A percentile compares a stretch with the other conserved stretches of the same genome.
These are phyloP conservation scores for Tylopilus rubrobrunneus DNA, from an alignment of 768 basidiomycete species.

Conservation along the genomic window DNA sequence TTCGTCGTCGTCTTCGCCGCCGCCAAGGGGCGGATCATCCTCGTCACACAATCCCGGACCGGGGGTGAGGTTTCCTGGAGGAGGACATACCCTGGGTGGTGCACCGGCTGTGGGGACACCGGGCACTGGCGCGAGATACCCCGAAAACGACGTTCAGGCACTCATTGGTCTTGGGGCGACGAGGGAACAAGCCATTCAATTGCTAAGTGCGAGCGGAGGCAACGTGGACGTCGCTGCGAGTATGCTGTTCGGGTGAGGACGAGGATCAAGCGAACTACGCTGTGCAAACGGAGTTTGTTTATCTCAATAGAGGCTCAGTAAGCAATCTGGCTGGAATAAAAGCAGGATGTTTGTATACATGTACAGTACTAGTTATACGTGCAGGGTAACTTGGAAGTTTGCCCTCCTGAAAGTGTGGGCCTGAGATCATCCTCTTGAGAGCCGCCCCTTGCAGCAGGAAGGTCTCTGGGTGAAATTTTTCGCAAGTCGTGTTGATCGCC, in stretches of 20 bases:
- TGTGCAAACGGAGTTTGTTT: neutral
- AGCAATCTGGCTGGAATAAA: neutral
- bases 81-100: slow-evolving; percentile 58
- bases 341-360: neutral
- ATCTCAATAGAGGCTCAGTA: slow-evolving; percentile 2
- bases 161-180: slow-evolving; percentile 77
- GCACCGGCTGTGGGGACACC: slow-evolving; percentile 29
- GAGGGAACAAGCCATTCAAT: slow-evolving; percentile 71
- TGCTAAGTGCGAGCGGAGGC: slow-evolving; percentile 76
- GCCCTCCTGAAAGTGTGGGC: no score
- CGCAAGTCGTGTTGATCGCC: no score
- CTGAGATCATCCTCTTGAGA: no score
- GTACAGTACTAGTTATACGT: neutral
- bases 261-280: neutral
- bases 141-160: slow-evolving; percentile 60
- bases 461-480: no score
- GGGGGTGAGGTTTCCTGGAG: slow-evolving; percentile 56
- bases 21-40: slow-evolving; percentile 13
- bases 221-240: slow-evolving; percentile 89
- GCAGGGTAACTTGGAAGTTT: neutral
- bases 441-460: no score
- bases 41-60: slow-evolving; percentile 40
- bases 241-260: slow-evolving; percentile 62
- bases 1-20: slow-evolving; percentile 5
- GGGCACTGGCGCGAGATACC: slow-evolving; percentile 47